These are phyloP conservation scores for Fusarium illudens DNA, from an alignment of 2,329 filamentous ascomycete species.

Conservation along the genomic window DNA sequence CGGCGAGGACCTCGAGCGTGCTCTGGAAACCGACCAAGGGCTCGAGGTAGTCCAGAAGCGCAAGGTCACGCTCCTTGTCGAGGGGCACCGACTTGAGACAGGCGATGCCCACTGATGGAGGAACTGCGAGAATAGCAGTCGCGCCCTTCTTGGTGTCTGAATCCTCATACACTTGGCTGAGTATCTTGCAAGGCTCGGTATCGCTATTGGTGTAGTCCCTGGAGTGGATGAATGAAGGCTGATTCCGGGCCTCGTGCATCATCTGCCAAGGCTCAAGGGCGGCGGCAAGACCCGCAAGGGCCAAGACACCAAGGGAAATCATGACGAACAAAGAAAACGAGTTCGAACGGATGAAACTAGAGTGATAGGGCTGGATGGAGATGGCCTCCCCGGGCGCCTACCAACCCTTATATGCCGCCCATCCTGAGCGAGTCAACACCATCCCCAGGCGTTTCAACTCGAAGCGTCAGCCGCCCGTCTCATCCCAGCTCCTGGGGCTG, in stretches of 20 bases:
- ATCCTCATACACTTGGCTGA: slow-evolving; percentile 31
- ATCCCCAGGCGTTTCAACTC: neutral
- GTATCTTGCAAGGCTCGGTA: slow-evolving; percentile 27
- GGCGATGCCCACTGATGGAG: slow-evolving; percentile 32
- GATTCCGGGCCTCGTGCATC: slow-evolving; percentile 24
- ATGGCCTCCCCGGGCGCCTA: neutral
- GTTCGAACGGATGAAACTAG: neutral
- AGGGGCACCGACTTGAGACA: slow-evolving; percentile 40
- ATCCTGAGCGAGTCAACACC: neutral
- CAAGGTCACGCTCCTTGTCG: slow-evolving; percentile 37
- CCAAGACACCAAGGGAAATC: slow-evolving; percentile 29
- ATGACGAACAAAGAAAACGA: slow-evolving; percentile 17
- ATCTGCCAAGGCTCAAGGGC: slow-evolving; percentile 36
- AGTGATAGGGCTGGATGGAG: slow-evolving; percentile 4
- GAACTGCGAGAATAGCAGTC: slow-evolving; percentile 16
- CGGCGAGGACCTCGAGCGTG: slow-evolving; percentile 34
- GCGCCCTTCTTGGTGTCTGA: slow-evolving; percentile 5
- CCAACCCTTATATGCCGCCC: slow-evolving; percentile 26
- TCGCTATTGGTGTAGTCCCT: slow-evolving; percentile 29
- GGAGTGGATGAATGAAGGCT: slow-evolving; percentile 23
- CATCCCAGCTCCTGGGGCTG: neutral
- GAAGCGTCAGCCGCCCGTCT: neutral
- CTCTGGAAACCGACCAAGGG: slow-evolving; percentile 35
- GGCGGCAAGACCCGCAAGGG: slow-evolving; percentile 29
- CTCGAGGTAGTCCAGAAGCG: slow-evolving; percentile 32